These are phyloP conservation scores for Botrytis tulipae DNA, from an alignment of 2,329 filamentous ascomycete species.

Conservation along the genomic window DNA sequence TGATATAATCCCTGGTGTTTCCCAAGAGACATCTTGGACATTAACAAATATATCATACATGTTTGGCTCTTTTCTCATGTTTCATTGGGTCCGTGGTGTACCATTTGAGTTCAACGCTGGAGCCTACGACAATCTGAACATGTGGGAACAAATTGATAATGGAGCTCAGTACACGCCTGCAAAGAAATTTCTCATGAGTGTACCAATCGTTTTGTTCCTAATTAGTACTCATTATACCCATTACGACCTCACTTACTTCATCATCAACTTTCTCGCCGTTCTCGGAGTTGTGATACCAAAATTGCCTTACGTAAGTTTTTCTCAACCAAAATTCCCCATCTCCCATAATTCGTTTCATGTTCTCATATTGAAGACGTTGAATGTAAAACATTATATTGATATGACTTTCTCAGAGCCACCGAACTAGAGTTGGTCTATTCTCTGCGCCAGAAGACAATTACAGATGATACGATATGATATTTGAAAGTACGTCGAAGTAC, in stretches of 20 bases:
- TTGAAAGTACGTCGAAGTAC: conserved; percentile 7
- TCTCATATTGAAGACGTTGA: background rate
- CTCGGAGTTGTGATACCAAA: conserved; percentile 94
- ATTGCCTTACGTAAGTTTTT: conserved; percentile 77
- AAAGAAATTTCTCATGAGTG: conserved; percentile 95
- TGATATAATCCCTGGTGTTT: conserved; percentile 93
- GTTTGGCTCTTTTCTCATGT: conserved; percentile 99
- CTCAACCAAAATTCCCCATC: background rate
- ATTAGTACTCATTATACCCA: conserved; percentile 98
- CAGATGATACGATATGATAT: conserved; percentile 23
- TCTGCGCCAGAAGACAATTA: conserved; percentile 61
- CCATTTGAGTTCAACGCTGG: conserved; percentile 99
- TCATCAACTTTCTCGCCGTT: conserved; percentile 92
- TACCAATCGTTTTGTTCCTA: conserved; percentile 91
- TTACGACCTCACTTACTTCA: conserved; percentile 95
- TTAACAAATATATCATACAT: conserved; percentile 99
- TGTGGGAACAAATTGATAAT: conserved; percentile 99
- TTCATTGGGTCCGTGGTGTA: conserved; percentile 96
- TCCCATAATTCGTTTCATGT: background rate
- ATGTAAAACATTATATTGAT: conserved; percentile 18
- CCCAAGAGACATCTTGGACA: conserved; percentile 98
- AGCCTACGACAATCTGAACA: conserved; percentile 98
- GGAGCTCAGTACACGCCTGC: conserved; percentile 97
- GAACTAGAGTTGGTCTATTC: conserved; percentile 73
- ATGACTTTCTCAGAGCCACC: conserved; percentile 60